Conservation (phyloP, 1,139 yeast genomes). For the Blastobotrys persicus region DNA sequence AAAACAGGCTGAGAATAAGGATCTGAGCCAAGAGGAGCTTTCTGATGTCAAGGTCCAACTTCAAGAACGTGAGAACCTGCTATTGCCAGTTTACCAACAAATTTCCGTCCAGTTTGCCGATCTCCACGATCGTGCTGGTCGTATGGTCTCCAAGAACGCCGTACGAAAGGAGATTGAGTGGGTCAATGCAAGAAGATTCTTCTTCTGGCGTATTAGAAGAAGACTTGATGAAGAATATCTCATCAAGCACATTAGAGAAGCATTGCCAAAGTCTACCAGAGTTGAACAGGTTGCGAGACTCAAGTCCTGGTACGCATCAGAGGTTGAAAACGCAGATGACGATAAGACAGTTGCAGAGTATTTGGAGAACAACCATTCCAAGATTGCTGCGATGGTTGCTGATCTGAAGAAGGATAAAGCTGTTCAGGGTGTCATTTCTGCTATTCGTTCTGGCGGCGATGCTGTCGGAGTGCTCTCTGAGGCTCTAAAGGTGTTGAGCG, state of each 20-base stretch:
- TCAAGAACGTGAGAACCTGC: conserved; percentile 70
- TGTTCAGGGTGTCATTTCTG: conserved; percentile 25
- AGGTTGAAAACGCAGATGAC: conserved; percentile 64
- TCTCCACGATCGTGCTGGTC: conserved; percentile 93
- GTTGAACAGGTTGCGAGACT: conserved; percentile 83
- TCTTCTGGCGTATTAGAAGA: conserved; percentile 98
- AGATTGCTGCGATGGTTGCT: conserved; percentile 59
- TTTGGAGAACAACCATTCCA: conserved; percentile 76
- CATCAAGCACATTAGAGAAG: conserved; percentile 68
- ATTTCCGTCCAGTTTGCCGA: conserved; percentile 95
- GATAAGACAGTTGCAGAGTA: conserved; percentile 80
- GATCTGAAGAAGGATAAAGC: conserved; percentile 43
- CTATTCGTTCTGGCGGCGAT: conserved; percentile 43
- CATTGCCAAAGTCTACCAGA: conserved; percentile 59
- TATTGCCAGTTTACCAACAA: conserved; percentile 88
- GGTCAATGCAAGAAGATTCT: conserved; percentile 86
- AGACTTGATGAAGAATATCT: conserved; percentile 91
- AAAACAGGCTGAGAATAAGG: conserved; percentile 49
- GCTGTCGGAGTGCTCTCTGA: conserved; percentile 58
- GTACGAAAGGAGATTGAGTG: conserved; percentile 83
- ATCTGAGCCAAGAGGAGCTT: conserved; percentile 61
- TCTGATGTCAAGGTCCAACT: conserved; percentile 63
- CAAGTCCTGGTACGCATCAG: conserved; percentile 77
- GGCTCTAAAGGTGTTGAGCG: conserved; percentile 56
- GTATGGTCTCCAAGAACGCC: conserved; percentile 94